Evolutionary conservation across 202 grass and related monocot genomes (phyloP).

Genomic region (Saccharum hybrid): DNA sequence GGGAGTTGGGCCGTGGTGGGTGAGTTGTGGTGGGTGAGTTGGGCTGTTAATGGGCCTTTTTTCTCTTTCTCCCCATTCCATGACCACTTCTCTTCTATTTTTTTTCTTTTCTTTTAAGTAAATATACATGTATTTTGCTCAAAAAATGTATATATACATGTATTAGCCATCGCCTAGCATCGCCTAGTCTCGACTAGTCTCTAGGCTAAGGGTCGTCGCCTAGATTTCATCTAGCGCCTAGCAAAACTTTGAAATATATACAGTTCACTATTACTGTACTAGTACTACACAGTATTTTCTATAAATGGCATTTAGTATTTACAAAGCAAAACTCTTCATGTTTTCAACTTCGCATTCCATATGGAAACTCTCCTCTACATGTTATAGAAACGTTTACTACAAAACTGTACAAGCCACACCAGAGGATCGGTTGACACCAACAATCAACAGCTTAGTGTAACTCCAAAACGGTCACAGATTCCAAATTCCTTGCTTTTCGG

Average conservation of each 20-base stretch:
- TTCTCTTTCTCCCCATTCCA: too few species aligned
- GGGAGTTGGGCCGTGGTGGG: too few species aligned
- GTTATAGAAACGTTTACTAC: conserved; percentile 1
- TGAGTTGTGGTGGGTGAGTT: too few species aligned
- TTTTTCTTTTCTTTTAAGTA: too few species aligned
- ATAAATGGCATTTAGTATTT: neutral
- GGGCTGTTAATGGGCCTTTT: too few species aligned
- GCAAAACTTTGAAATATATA: neutral
- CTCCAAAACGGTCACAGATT: conserved; percentile 59
- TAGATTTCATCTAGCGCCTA: too few species aligned
- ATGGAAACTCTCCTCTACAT: neutral
- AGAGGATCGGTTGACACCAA: conserved; percentile 1
- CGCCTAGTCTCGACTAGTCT: too few species aligned
- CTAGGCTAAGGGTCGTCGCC: too few species aligned
- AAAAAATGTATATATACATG: too few species aligned
- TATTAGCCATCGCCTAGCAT: too few species aligned
- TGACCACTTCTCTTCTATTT: too few species aligned
- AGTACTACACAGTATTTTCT: neutral
- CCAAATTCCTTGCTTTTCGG: conserved; percentile 74
- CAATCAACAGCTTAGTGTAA: neutral
- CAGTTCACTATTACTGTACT: neutral
- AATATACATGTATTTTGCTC: too few species aligned
- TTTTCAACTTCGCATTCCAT: neutral
- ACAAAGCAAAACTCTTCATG: conserved; percentile 2
- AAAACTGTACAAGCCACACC: conserved; percentile 51